Evolutionary conservation across 495 filamentous ascomycete species (phyloP).

Genomic region (Platismatia glauca): DNA sequence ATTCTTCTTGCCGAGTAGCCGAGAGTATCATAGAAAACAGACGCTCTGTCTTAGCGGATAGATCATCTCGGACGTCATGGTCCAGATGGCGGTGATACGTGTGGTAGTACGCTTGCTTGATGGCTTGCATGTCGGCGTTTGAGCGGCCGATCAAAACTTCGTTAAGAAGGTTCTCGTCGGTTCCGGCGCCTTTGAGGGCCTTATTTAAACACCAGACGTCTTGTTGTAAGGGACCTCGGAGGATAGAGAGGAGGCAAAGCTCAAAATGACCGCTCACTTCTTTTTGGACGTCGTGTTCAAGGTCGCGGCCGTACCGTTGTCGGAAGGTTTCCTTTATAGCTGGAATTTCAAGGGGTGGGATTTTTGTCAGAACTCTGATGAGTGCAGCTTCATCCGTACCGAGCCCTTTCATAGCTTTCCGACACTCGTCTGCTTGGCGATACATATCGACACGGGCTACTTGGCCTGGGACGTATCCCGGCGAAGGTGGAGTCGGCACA

Average conservation of each 20-base stretch:
- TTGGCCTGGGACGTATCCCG: constrained; percentile 54
- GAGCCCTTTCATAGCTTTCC: constrained; percentile 84
- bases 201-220: constrained; percentile 57
- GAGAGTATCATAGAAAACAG: constrained; percentile 72
- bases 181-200: constrained; percentile 69
- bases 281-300: constrained; percentile 63
- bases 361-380: constrained; percentile 53
- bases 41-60: constrained; percentile 74
- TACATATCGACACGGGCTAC: constrained; percentile 55
- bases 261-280: constrained; percentile 70
- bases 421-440: constrained; percentile 56
- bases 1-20: constrained; percentile 65
- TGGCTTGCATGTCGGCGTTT: constrained; percentile 76
- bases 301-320: constrained; percentile 49
- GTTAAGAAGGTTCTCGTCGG: constrained; percentile 76
- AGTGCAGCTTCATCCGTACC: constrained; percentile 76
- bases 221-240: constrained; percentile 65
- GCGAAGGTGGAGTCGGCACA: constrained; percentile 37
- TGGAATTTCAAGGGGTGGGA: constrained; percentile 65
- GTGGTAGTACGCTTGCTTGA: constrained; percentile 66
- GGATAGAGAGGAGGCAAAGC: constrained; percentile 57
- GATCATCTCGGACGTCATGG: constrained; percentile 60
- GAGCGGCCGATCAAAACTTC: constrained; percentile 74
- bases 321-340: constrained; percentile 58
- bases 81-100: constrained; percentile 54